Evolutionary conservation across 306 rosid genomes (phyloP), one percentile per base, ranked within the genome.

Genomic region (Canavalia gladiata): DNA sequence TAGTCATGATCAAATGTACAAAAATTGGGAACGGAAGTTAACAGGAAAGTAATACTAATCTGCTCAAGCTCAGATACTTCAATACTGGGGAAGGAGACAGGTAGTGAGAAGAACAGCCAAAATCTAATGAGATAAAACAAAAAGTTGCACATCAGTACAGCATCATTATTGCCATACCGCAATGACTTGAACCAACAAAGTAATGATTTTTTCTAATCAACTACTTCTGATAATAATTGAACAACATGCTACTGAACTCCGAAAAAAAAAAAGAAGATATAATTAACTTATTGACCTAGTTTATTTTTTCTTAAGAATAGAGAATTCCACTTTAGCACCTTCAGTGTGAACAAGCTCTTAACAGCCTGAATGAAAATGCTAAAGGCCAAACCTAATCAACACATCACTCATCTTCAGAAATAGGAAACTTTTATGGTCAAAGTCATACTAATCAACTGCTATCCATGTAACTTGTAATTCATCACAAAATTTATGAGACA

Each of bases 401-500:
- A 42, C 72, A 39, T 45, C 62, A 68, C 25, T 46, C n/a, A 35
- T 70, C 75, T 76, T 56, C 70, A 35, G 18, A 76, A 76, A 76
- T 18, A 34, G 64, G 59, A 30, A 78, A 72, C 75, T 47, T 39
- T 49, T 74, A 59, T 35, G 85, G 68, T 47, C 41, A 51, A 57
- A 58, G 37, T 68, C 59, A 76, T 8, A 59, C 41, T 74, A 67
- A 57, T 55, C 4, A 37, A 68, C 41, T 35, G 35, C 63, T 52
- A 66, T 50, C 59, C 56, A 74, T 13, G 3, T 67, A 58, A 74
- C 52, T 5, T 54, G 84, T 50, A 76, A 84, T 71, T 54, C 78
- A 31, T 74, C 77, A 67, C 33, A 58, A 75, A 73, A 75, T 11
- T 69, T 29, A 46, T 45, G 70, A 51, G 68, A 58, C 43, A 68